Evolutionary conservation across 2,329 filamentous ascomycete genomes (phyloP), one percentile per base, ranked within the genome.

Genomic region (Hymenoscyphus infarciens): DNA sequence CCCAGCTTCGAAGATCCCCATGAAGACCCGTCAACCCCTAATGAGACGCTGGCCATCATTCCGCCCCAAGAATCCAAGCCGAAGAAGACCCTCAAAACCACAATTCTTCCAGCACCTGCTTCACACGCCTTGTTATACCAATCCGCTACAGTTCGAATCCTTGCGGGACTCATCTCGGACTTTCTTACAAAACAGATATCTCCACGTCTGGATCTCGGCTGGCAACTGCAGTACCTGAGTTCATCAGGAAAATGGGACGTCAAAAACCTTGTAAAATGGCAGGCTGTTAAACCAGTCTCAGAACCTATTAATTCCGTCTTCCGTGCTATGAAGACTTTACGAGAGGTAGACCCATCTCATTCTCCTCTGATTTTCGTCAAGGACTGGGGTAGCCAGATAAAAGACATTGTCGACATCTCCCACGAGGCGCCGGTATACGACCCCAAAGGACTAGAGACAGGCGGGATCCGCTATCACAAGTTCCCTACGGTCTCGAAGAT

Each of bases 191-290:
- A 82, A 2, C 83, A 92, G 70, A 82, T 97, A 60, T 93, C 93
- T 10, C 82, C 86, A 10, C 87, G 92, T 8, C 83, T 97, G 15
- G 90, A 87, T 1, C 84, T 94, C 31, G 91, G 89, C 53, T 98
- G 94, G 93, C 94, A 98, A 76, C 81, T 98, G 16, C 90, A 94
- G 70, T 89, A 95, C 71, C 85, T 98, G 27, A 91, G 90, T 2
- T 91, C 89, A 1, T 90, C 92, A 68, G 93, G 93, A 2, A 98
- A 98, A 77, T 98, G 94, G 94, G 94, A 97, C 72, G 92, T 98
- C 68, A 98, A 98, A 78, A 98, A 98, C 72, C 81, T 97, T 11
- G 87, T 84, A 63, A 98, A 98, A 74, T 98, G 94, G 94, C 84
- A 91, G 74, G 86, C 86, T 19, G 89, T 96, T 0, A 77, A 80